Conservation (phyloP, 1,284 basidiomycete species). For the Lentinula novae-zelandiae region DNA sequence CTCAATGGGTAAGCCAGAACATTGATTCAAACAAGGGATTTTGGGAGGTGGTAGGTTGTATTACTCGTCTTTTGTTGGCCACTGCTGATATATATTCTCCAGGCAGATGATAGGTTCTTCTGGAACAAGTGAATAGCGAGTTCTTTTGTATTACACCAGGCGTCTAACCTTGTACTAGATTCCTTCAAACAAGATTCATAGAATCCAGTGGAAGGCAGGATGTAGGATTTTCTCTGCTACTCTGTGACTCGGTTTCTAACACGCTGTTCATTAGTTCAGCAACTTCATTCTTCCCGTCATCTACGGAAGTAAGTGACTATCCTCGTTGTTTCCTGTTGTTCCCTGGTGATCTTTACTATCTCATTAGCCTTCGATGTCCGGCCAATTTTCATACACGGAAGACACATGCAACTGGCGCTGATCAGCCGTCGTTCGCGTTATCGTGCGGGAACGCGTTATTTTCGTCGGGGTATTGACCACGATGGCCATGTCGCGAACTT, state of each 20-base stretch:
- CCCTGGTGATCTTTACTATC: conserved; percentile 8
- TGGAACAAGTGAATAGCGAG: conserved; percentile 81
- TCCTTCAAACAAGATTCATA: conserved; percentile 70
- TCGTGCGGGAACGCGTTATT: conserved; percentile 96
- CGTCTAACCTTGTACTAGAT: conserved; percentile 37
- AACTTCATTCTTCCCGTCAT: conserved; percentile 89
- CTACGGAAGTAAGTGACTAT: conserved; percentile 73
- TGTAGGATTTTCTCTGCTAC: conserved; percentile 38
- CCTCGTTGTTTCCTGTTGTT: conserved; percentile 10
- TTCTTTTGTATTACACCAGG: neutral
- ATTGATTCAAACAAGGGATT: conserved; percentile 52
- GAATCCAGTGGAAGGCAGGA: conserved; percentile 60
- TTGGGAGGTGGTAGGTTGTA: conserved; percentile 65
- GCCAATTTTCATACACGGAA: conserved; percentile 72
- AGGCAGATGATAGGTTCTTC: conserved; percentile 96
- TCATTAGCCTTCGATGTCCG: conserved; percentile 83
- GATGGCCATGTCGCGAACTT: conserved; percentile 87
- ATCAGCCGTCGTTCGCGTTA: conserved; percentile 92
- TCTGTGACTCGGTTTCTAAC: neutral
- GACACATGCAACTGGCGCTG: conserved; percentile 81
- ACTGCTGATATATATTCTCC: conserved; percentile 17
- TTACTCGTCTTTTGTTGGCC: conserved; percentile 8
- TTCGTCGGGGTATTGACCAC: conserved; percentile 89
- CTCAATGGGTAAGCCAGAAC: conserved; percentile 63
- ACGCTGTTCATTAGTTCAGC: conserved; percentile 52